A percentile compares a stretch with the other conserved stretches of the same genome.
These are phyloP conservation scores for Cicer judaicum DNA, from an alignment of 306 rosid genomes.

Conservation along the genomic window DNA sequence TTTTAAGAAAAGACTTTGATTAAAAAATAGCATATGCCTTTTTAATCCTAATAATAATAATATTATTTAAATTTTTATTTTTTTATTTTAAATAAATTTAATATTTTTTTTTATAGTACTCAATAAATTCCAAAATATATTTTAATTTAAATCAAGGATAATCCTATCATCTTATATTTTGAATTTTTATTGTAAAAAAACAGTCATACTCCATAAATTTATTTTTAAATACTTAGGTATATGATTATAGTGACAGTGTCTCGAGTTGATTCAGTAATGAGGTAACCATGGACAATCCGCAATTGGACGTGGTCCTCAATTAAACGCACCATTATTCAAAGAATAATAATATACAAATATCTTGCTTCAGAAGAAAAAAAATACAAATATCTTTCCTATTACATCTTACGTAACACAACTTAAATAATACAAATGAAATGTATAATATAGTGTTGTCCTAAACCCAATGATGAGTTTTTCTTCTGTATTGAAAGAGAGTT, in stretches of 20 bases:
- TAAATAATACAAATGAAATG: neutral
- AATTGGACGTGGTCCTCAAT: neutral
- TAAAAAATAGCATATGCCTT: too few relatives aligned
- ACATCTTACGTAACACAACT: conserved; percentile 38
- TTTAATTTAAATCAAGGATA: too few relatives aligned
- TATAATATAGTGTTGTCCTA: conserved; percentile 33
- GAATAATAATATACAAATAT: conserved; percentile 32
- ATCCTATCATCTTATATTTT: too few relatives aligned
- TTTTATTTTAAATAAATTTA: too few relatives aligned
- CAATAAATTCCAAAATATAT: too few relatives aligned
- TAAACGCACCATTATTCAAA: conserved; percentile 19
- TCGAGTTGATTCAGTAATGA: neutral
- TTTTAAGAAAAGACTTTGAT: too few relatives aligned
- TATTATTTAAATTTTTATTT: too few relatives aligned
- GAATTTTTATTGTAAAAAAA: too few relatives aligned
- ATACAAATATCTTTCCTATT: conserved; percentile 23
- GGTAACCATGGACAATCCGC: neutral
- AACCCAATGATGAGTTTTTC: conserved; percentile 36
- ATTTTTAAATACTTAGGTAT: neutral
- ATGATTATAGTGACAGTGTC: neutral
- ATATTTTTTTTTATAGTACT: too few relatives aligned
- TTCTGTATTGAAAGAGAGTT: conserved; percentile 23
- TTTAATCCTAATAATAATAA: too few relatives aligned
- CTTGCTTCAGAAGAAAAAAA: neutral
- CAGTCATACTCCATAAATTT: neutral